Evolutionary conservation across 352 stramenopile genomes (phyloP).

Genomic region (Lagenidium giganteum): DNA sequence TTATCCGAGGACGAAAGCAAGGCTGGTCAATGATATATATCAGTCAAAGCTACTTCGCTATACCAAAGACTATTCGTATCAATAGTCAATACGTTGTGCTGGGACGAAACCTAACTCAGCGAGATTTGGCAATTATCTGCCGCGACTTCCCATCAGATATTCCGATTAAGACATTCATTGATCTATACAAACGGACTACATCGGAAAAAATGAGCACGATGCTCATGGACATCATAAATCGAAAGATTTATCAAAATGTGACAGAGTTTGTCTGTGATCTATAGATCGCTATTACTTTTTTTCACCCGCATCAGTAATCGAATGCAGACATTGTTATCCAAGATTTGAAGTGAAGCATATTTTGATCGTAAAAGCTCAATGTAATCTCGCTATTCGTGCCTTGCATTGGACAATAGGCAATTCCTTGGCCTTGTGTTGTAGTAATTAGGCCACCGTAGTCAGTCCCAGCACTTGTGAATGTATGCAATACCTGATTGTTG

Average conservation of each 20-base stretch:
- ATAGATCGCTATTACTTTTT: too few species aligned
- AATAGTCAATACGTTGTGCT: conserved; percentile 9
- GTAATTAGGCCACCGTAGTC: too few species aligned
- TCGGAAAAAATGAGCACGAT: conserved; percentile 5
- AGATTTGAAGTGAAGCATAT: too few species aligned
- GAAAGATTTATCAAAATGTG: conserved; percentile 9
- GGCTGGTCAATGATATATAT: conserved; percentile 10
- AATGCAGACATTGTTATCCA: too few species aligned
- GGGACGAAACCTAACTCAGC: conserved; percentile 5
- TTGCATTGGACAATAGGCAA: too few species aligned
- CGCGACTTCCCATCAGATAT: conserved; percentile 5
- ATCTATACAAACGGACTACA: conserved; percentile 9
- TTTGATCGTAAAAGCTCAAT: too few species aligned
- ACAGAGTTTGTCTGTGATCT: conserved; percentile 1
- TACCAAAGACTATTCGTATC: conserved; percentile 11
- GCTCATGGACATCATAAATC: conserved; percentile 9
- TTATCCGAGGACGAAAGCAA: conserved; percentile 8
- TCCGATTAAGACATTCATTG: conserved; percentile 2
- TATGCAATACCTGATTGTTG: conserved; percentile 19
- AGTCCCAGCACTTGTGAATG: too few species aligned
- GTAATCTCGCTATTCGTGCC: too few species aligned
- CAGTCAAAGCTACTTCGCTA: conserved; percentile 7
- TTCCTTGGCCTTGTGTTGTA: too few species aligned
- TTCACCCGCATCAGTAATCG: too few species aligned
- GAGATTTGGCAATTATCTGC: conserved; percentile 7